Evolutionary conservation across 2,329 filamentous ascomycete species (phyloP), one percentile per base, ranked within the genome.

Genomic region (Hirsutella rhossiliensis): DNA sequence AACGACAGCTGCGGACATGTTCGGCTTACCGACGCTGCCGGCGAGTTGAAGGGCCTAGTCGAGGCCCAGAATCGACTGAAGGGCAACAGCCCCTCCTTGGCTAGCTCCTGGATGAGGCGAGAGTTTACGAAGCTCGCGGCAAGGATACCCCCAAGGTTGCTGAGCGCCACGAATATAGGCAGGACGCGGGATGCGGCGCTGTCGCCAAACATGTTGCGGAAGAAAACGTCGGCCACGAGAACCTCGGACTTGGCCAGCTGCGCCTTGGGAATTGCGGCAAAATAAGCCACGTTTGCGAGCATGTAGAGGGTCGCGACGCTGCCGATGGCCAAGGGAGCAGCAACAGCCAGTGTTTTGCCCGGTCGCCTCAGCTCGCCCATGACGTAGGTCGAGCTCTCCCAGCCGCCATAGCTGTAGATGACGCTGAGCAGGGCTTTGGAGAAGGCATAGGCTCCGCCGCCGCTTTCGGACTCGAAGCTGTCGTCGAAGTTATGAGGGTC

Each of bases 31-130:
- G 42, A 30, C 12, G 37, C 38, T 11, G 42, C 28, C 20, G 42
- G 42, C 5, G 42, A n/a, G 19, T 43, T 40, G n/a, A 79, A 82
- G 0, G 82, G 82, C 60, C 73, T 76, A 54, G 79, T 81, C 4
- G 78, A 83, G 0, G 81, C 81, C 76, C 78, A 85, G 56, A 86
- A 75, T 3, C 69, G 68, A 47, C 76, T 78, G 44, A 72, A 82
- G 0, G 82, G 82, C 13, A 86, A 54, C 5, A 86, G 64, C 0
- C 80, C 80, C 53, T 87, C 82, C 53, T 82, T 83, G 1, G 76
- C 82, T 38, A 86, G 65, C 57, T 85, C 81, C 49, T 80, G 76
- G 50, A 77, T 80, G 11, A 80, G 52, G 1, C 77, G 67, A 0
- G 76, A 63, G 43, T 80, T 74, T 0, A 75, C 69, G 50, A 80